Percentiles rank a stretch among this genome's conserved stretches.
phyloP scores from a whole-genome alignment of 306 rosid genomes.

The Quercus ilex region DNA sequence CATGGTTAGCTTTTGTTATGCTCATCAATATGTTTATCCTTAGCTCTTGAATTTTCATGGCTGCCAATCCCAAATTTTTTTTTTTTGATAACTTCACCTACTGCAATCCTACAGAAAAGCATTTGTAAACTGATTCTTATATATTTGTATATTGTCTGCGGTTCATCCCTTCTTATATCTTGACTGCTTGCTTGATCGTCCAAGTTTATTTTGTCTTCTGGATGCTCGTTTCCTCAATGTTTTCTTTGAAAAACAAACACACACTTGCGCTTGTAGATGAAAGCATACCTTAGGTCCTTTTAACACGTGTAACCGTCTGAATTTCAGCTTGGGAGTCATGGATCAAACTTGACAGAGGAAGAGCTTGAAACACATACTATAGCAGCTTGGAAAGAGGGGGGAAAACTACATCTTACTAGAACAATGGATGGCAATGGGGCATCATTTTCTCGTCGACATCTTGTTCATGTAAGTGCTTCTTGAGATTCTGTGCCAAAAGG shows the following conservation, averaged over 20 bases:
- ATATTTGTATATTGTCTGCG: not conserved
- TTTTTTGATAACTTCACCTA: not conserved
- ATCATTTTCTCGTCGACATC: conserved; percentile 31
- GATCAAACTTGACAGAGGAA: conserved; percentile 78
- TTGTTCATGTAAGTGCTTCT: conserved; percentile 62
- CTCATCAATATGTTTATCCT: not conserved
- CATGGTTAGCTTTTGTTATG: not conserved
- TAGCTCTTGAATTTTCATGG: conserved; percentile 2
- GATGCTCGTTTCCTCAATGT: conserved; percentile 2
- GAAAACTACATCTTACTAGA: conserved; percentile 42
- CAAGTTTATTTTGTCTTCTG: conserved; percentile 7
- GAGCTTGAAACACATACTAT: conserved; percentile 86
- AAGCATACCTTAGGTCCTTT: conserved; percentile 7
- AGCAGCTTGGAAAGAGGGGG: conserved; percentile 86
- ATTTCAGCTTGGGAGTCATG: conserved; percentile 79
- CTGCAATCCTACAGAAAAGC: not conserved
- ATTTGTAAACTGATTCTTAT: not conserved
- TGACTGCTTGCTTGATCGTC: not conserved
- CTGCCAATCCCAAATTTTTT: not conserved
- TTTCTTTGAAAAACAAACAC: not conserved
- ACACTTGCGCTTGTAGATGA: not conserved
- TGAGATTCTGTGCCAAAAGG: conserved; percentile 12
- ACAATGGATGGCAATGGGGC: conserved; percentile 48
- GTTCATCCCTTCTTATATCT: not conserved
- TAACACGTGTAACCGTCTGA: conserved; percentile 6